A percentile compares a stretch with the other conserved stretches of the same genome.
Evolutionary conservation across 495 filamentous ascomycete species (phyloP).

Genomic region (Podospora fimiseda): DNA sequence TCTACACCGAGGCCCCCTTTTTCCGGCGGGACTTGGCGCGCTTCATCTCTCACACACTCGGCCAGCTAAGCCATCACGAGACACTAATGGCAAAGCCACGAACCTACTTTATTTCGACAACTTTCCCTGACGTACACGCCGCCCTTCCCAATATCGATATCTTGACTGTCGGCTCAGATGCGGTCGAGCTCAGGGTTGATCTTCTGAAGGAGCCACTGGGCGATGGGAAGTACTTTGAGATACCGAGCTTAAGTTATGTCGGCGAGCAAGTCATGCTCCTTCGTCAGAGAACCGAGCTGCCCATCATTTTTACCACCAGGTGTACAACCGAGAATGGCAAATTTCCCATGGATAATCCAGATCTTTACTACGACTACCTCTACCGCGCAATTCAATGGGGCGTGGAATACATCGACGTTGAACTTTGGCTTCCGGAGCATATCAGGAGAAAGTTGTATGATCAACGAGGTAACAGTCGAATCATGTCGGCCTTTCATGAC

Average conservation of each 20-base stretch:
- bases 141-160: slow-evolving; percentile 81
- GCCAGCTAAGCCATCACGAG: slow-evolving; percentile 67
- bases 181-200: slow-evolving; percentile 76
- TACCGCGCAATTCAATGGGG: slow-evolving; percentile 77
- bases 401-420: slow-evolving; percentile 81
- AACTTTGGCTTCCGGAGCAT: slow-evolving; percentile 74
- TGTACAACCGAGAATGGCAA: slow-evolving; percentile 74
- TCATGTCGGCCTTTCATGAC: slow-evolving; percentile 84
- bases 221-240: slow-evolving; percentile 48
- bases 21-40: slow-evolving; percentile 69
- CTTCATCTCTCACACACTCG: slow-evolving; percentile 69
- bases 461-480: slow-evolving; percentile 65
- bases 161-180: slow-evolving; percentile 75
- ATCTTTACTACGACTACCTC: slow-evolving; percentile 68
- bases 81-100: slow-evolving; percentile 66
- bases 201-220: slow-evolving; percentile 65
- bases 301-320: slow-evolving; percentile 79
- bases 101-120: slow-evolving; percentile 79
- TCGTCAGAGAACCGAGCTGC: slow-evolving; percentile 73
- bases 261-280: slow-evolving; percentile 78
- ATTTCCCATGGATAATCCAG: slow-evolving; percentile 74
- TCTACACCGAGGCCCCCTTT: slow-evolving; percentile 65
- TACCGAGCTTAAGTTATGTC: slow-evolving; percentile 76
- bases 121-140: slow-evolving; percentile 76
- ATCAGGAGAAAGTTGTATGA: slow-evolving; percentile 61